Evolutionary conservation across 768 basidiomycete species (phyloP).

Genomic region (Xerocomus potaroensis): DNA sequence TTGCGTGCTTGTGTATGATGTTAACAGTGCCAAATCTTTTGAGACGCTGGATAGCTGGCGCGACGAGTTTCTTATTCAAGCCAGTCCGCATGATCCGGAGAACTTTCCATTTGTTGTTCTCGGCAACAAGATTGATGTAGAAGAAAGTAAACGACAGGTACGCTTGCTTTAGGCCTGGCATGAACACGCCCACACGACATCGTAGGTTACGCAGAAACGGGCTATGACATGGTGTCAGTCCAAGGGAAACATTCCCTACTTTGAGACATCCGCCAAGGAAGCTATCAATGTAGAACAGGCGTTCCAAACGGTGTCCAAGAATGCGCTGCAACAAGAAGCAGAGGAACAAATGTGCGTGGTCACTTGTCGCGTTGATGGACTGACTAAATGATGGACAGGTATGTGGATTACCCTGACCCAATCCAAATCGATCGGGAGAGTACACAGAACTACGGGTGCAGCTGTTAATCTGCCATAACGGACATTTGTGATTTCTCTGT

Average conservation of each 20-base stretch:
- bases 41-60: slow-evolving; percentile 99
- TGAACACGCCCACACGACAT: background rate
- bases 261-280: slow-evolving; percentile 99
- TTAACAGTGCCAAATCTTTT: slow-evolving; percentile 97
- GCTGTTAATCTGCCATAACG: slow-evolving; percentile 55
- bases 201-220: slow-evolving; percentile 95
- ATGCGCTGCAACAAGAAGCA: slow-evolving; percentile 94
- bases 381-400: slow-evolving; percentile 47
- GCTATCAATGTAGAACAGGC: slow-evolving; percentile 99
- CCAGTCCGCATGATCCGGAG: slow-evolving; percentile 97
- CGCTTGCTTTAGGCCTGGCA: slow-evolving; percentile 14
- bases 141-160: slow-evolving; percentile 97
- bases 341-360: slow-evolving; percentile 85
- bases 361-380: slow-evolving; percentile 7
- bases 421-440: slow-evolving; percentile 94
- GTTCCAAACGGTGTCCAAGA: slow-evolving; percentile 99
- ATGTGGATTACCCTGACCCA: slow-evolving; percentile 98
- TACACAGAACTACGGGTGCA: slow-evolving; percentile 89
- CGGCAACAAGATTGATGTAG: slow-evolving; percentile 99
- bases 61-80: slow-evolving; percentile 98
- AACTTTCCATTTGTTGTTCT: slow-evolving; percentile 99
- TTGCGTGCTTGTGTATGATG: slow-evolving; percentile 98
- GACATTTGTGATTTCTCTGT: slow-evolving; percentile 24
- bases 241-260: slow-evolving; percentile 99
- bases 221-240: slow-evolving; percentile 99